Base-by-base conservation (phyloP, 768 basidiomycete genomes). In the Ramaria rubella region DNA sequence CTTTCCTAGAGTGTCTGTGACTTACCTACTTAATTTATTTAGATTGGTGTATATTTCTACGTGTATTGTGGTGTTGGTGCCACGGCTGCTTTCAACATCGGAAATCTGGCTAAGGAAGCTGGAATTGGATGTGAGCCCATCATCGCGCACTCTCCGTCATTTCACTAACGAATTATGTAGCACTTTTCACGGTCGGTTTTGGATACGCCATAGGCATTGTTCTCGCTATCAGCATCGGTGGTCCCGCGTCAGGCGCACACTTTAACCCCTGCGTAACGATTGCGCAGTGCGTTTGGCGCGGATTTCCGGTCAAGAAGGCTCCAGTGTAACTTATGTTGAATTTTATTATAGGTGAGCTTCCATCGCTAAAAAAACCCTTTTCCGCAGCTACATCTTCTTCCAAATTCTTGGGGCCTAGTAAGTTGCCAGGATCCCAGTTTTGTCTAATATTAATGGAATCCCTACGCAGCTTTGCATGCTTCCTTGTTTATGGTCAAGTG, bases 31-130 rank as follows among this genome's bases (percentile, higher is more conserved):
- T 23, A n/a, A n/a, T n/a, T n/a, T n/a, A n/a, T 17, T 58, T n/a
- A 84, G 82, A 52, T 81, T 34, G 84, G 83, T 14, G 81, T 80
- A 15, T 85, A 83, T 65, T 68, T 86, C 59, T 85, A 82, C 63
- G 75, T 76, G 26, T 81, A 78, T 57, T 71, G 70, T n/a, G 81
- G 80, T 75, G 68, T 82, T 26, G 83, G 85, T 29, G 74, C 85
- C 1, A 75, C 77, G 5, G 77, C 79, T 3, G 72, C 73, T 6
- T 81, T 72, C 57, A 67, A 78, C 23, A 65, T 82, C 38, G 82
- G 81, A 44, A 72, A 72, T 44, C 67, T 81, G 50, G 53, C 70
- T 34, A 68, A 75, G 19, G 59, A 71, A 57, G 61, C 55, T 3
- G 75, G 77, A 5, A 62, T 81, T 14, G 79, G 80, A 33, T 81